Percentiles rank a stretch among this genome's conserved stretches.
Evolutionary conservation across 371 early-diverging fungal species (phyloP).

Genomic region (Batrachochytrium dendrobatidis): DNA sequence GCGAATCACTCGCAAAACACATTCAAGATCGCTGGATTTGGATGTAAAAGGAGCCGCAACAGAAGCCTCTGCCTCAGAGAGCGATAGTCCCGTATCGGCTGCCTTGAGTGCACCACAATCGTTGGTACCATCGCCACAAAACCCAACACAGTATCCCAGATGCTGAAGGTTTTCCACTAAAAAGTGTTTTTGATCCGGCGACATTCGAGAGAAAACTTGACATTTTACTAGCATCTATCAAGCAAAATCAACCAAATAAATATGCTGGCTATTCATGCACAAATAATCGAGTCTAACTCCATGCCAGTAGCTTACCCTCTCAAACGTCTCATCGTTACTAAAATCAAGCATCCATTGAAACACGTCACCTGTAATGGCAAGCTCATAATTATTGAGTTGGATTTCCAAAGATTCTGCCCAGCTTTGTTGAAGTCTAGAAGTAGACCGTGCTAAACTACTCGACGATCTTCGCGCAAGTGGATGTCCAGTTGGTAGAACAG

Average conservation of each 20-base stretch:
- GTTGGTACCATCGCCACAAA: constrained; percentile 99
- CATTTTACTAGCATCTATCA: constrained; percentile 78
- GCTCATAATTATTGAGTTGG: constrained; percentile 46
- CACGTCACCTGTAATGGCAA: constrained; percentile 93
- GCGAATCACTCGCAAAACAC: constrained; percentile 85
- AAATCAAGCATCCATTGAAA: constrained; percentile 91
- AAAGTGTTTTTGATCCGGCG: constrained; percentile 97
- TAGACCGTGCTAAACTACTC: too few relatives aligned
- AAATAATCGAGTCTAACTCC: background rate
- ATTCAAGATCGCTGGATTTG: constrained; percentile 76
- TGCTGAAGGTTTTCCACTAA: constrained; percentile 82
- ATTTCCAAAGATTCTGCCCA: too few relatives aligned
- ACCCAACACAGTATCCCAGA: constrained; percentile 87
- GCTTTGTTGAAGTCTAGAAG: too few relatives aligned
- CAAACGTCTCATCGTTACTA: constrained; percentile 56
- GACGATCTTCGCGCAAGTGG: too few relatives aligned
- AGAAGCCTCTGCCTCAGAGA: constrained; percentile 95
- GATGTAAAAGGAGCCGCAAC: constrained; percentile 98
- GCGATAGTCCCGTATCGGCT: constrained; percentile 96
- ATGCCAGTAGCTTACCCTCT: too few relatives aligned
- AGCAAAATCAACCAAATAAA: too few relatives aligned
- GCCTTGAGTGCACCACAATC: constrained; percentile 98
- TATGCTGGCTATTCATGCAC: background rate
- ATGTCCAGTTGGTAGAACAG: too few relatives aligned
- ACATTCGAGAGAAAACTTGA: constrained; percentile 97